Evolutionary conservation across 129 eudicot genomes (phyloP), one percentile per base, ranked within the genome.

Genomic region (Flaveria robusta): DNA sequence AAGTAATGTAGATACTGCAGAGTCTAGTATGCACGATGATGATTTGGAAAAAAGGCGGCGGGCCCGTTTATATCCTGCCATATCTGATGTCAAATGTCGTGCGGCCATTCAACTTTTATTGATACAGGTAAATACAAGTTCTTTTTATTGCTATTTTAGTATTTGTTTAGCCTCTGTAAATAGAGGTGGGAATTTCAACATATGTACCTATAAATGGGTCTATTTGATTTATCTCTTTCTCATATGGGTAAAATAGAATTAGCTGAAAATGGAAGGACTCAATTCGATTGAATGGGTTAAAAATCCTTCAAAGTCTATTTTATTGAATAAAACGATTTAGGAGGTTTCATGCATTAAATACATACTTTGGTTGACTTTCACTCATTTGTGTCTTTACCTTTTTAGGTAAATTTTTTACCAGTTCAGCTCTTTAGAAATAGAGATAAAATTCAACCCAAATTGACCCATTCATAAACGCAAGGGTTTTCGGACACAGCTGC

Each of bases 101-200:
- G 95, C 96, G 69, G 93, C 99, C 11, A 86, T 91, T 73, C 99
- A 94, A 79, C 97, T 94, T 72, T 67, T 91, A 60, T 78, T 94
- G 76, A 89, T 94, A 76, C 99, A 94, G 99, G 99, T 92, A 75
- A 77, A 60, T 82, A 75, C 27, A 90, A 85, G 12, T 12, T 63
- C 37, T 29, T 63, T 15, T 16, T 0, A 5, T n/a, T 27, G 43
- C 43, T 62, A 20, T 27, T 70, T 55, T 5, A 13, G 26, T 66
- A 22, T 62, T 62, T 62, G 68, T 62, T 62, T 31, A 47, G 19
- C 6, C 4, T 5, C 10, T 62, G 41, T 55, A 55, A 27, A 59
- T 24, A 62, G 68, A 22, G 13, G 1, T 62, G 68, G 68, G 22
- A 60, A 15, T 62, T 56, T 27, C 19, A 62, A 26, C 34, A 7